Evolutionary conservation across 1,284 basidiomycete species (phyloP), one percentile per base, ranked within the genome.

Genomic region (Ustilago trichophora): DNA sequence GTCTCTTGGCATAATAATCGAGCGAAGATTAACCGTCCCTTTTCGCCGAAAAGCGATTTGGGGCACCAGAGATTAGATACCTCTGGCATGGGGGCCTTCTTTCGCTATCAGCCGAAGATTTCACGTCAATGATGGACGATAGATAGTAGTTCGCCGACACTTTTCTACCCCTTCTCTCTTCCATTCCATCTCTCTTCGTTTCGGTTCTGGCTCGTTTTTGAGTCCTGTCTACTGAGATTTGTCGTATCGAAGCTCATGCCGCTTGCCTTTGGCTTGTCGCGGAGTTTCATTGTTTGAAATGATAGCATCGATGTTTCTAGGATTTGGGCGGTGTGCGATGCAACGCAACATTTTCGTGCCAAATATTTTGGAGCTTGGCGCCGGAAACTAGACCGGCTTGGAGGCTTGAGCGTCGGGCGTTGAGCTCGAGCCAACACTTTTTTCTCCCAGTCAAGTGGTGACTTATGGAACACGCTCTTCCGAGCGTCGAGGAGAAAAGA

Each of bases 71-170:
- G 60, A 53, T 34, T 70, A 70, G 62, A 63, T 60, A 70, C 65
- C 65, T 68, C 50, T 44, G 65, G 58, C 41, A 43, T 44, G 65
- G 60, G 41, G 67, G 67, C 67, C 44, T 60, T 51, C 62, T 70
- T 70, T 70, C 67, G 67, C 67, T 70, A 70, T 70, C 67, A 70
- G 62, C 67, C 57, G 49, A 52, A 64, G 66, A 65, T 46, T 41
- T 35, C n/a, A 51, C 40, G 44, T 70, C 67, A 52, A 65, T 70
- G 67, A 60, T 60, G 67, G 67, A 60, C 57, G 67, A 65, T 70
- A 70, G 67, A 65, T 70, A 70, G 67, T 70, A 70, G 67, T 65
- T 49, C 46, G 67, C 57, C 62, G 21, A 70, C 62, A 70, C 21
- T 25, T 32, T 29, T 38, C 24, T 26, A 22, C 25, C 15, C 19